Percentiles rank a stretch among this genome's conserved stretches.
These are phyloP conservation scores for Triglochin maritima DNA, from an alignment of 106 monocot genomes.

Conservation along the genomic window DNA sequence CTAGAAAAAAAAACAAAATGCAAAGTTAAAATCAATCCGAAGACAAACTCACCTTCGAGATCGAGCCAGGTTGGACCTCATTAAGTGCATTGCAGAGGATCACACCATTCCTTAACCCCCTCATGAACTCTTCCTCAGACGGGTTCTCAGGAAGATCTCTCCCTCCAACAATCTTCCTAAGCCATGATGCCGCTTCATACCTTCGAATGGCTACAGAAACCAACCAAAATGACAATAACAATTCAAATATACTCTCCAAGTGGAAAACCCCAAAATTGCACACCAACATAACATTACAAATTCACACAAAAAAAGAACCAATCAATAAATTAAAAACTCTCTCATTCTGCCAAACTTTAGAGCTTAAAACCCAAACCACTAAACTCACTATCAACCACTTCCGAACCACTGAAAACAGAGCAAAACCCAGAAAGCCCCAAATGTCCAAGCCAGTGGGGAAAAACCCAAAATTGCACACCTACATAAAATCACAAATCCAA, in stretches of 20 bases:
- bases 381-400: background rate
- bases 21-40: no score
- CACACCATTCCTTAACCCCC: conserved; percentile 61
- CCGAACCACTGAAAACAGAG: background rate
- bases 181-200: conserved; percentile 69
- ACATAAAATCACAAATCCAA: background rate
- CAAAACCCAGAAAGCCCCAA: no score
- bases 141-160: conserved; percentile 78
- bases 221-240: conserved; percentile 19
- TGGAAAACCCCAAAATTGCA: background rate
- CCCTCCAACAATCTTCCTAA: conserved; percentile 45
- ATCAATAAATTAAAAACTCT: background rate
- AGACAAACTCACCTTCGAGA: conserved; percentile 51
- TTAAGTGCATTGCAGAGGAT: conserved; percentile 93
- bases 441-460: background rate
- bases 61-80: conserved; percentile 57
- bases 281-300: background rate
- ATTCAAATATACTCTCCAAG: background rate
- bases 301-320: background rate
- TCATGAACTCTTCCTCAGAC: conserved; percentile 74
- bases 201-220: conserved; percentile 24
- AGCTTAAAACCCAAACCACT: background rate
- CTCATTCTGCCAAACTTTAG: background rate
- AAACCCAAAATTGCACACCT: background rate
- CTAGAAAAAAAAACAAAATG: background rate